Conservation (phyloP, 1,139 yeast species). For the Suhomyces taliae region DNA sequence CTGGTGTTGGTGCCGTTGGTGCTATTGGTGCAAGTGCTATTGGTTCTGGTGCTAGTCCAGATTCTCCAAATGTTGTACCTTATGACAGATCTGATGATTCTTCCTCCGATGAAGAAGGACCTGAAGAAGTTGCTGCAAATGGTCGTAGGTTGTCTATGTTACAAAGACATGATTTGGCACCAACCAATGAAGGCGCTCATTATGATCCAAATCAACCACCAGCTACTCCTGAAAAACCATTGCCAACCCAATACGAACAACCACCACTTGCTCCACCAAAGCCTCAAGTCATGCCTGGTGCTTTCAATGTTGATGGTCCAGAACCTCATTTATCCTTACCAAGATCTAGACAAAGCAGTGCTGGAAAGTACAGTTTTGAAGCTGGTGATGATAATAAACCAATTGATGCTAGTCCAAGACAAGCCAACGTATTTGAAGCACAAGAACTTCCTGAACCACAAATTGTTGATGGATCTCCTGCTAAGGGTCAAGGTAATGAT, state of each 20-base stretch:
- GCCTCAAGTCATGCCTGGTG: conserved; percentile 3
- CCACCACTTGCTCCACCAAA: conserved; percentile 1
- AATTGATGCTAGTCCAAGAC: conserved; percentile 30
- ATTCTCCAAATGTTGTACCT: conserved; percentile 25
- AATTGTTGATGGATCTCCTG: conserved; percentile 6
- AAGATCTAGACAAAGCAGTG: conserved; percentile 19
- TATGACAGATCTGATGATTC: conserved; percentile 19
- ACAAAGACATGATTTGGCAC: conserved; percentile 33
- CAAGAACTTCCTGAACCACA: conserved; percentile 21
- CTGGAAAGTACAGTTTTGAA: conserved; percentile 43
- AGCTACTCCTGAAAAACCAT: conserved; percentile 1
- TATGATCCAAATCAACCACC: conserved; percentile 1
- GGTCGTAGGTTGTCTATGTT: conserved; percentile 33
- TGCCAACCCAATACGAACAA: not conserved
- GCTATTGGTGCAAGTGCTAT: too few relatives aligned
- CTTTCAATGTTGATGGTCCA: conserved; percentile 2
- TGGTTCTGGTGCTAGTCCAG: conserved; percentile 1
- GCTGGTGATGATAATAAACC: conserved; percentile 42
- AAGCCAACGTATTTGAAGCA: conserved; percentile 6
- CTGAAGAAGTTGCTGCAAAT: conserved; percentile 17
- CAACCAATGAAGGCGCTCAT: conserved; percentile 3
- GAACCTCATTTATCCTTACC: conserved; percentile 7
- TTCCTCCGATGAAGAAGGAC: conserved; percentile 28
- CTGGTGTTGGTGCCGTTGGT: not conserved
- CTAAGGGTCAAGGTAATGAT: not conserved